Evolutionary conservation across 371 early-diverging fungal genomes (phyloP), one percentile per base, ranked within the genome.

Genomic region (Basidiobolus meristosporus): DNA sequence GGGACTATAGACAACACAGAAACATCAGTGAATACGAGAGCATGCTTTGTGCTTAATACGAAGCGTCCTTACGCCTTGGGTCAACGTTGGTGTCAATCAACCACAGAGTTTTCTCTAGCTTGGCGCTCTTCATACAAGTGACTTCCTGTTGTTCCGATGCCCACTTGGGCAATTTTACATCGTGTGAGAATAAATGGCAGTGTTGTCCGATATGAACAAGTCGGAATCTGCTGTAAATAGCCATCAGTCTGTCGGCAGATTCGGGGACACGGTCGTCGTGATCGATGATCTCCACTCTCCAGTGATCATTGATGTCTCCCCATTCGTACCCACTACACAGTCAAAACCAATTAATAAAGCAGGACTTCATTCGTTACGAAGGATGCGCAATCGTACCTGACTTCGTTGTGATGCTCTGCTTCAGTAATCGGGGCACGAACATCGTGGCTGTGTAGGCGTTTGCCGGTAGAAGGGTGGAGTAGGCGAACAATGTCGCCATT

Each of bases 91-190:
- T 51, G 38, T 72, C 73, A 42, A 77, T 51, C 41, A 62, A 56
- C 81, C 82, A 84, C 14, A 72, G 43, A 1, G 73, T 62, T 45
- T 70, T 77, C n/a, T 70, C 61, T 9, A 58, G 52, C 39, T 56
- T 57, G 1, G 76, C 77, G 23, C 65, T 65, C 23, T 66, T 56
- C 42, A 82, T 75, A 48, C 86, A 85, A 1, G 78, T 82, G 15
- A 98, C 84, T 54, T 98, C 97, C 42, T 82, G 84, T 57, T 98
- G 98, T 18, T 71, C 70, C 60, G 78, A 92, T 2, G 82, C 99
- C 99, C 99, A 99, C 19, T 80, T 77, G n/a, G 98, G 98, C 14
- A 91, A 58, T 58, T 80, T 77, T 19, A 71, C 68, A 10, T 50
- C 46, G 44, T 77, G 80, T 1, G 90, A 83, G 52, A 74, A 84